These are phyloP conservation scores for Falciphora oryzae DNA, from an alignment of 2,329 filamentous ascomycete species.

Conservation along the genomic window DNA sequence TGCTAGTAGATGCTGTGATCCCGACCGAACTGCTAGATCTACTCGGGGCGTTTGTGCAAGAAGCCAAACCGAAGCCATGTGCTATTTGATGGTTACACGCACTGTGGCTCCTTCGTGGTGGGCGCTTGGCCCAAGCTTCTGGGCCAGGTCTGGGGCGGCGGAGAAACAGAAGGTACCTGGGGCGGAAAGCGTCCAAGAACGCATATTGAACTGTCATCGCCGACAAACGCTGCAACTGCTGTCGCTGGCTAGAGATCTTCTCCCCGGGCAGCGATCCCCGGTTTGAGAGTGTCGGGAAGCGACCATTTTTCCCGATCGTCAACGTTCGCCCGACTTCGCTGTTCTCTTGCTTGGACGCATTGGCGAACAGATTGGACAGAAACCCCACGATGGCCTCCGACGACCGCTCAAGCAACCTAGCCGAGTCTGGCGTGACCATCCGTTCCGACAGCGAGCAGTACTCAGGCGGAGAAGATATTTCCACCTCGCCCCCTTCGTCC, in stretches of 20 bases:
- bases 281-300: too few species aligned
- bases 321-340: slow-evolving; percentile 1
- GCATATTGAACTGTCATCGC: too few species aligned
- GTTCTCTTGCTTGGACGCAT: background rate
- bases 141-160: background rate
- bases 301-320: background rate
- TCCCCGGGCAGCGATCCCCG: too few species aligned
- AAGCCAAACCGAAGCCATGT: too few species aligned
- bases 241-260: too few species aligned
- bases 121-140: background rate
- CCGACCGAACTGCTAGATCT: too few species aligned
- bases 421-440: slow-evolving; percentile 70
- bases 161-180: background rate
- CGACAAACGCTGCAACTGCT: too few species aligned
- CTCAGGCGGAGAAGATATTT: slow-evolving; percentile 58
- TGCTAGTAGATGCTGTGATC: background rate
- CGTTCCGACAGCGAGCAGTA: slow-evolving; percentile 82
- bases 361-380: background rate
- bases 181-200: background rate
- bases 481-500: slow-evolving; percentile 55
- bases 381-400: slow-evolving; percentile 47
- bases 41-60: too few species aligned
- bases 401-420: slow-evolving; percentile 47
- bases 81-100: background rate
- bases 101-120: background rate